A percentile compares a stretch with the other conserved stretches of the same genome.
Conservation (phyloP, 2,329 filamentous ascomycete genomes). For the Fusarium decemcellulare region DNA sequence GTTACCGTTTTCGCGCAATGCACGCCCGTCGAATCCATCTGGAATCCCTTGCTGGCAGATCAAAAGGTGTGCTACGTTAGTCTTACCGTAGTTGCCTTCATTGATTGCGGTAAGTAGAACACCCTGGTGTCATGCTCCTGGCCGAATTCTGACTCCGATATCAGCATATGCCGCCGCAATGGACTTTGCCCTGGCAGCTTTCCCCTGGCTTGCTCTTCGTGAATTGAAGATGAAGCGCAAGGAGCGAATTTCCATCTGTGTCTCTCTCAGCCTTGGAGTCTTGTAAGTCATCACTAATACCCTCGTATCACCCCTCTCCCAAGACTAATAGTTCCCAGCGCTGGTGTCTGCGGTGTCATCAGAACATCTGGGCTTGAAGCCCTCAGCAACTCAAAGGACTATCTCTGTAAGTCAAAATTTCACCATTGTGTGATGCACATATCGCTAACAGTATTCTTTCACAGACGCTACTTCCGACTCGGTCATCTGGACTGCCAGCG, state of each 20-base stretch:
- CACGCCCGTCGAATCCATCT: conserved; percentile 23
- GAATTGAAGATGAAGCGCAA: conserved; percentile 33
- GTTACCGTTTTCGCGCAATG: conserved; percentile 25
- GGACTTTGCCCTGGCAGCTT: conserved; percentile 24
- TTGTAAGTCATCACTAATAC: conserved; percentile 1
- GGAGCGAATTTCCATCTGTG: conserved; percentile 22
- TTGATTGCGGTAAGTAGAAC: conserved; percentile 17
- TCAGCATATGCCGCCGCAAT: conserved; percentile 22
- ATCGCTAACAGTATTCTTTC: not conserved
- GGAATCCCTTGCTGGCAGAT: conserved; percentile 16
- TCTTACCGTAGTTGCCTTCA: conserved; percentile 21
- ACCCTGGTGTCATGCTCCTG: not conserved
- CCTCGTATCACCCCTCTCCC: too few species aligned
- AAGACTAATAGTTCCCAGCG: conserved; percentile 1
- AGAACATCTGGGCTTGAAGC: conserved; percentile 20
- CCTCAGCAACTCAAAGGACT: conserved; percentile 25
- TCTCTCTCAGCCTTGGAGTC: conserved; percentile 24
- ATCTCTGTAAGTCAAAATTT: conserved; percentile 12
- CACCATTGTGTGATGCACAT: not conserved
- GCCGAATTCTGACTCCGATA: not conserved
- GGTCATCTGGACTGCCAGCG: conserved; percentile 32
- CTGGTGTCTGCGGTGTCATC: conserved; percentile 23
- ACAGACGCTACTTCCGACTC: conserved; percentile 27
- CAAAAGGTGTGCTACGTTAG: conserved; percentile 20
- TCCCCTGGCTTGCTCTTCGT: conserved; percentile 25